phyloP scores from a whole-genome alignment of 1,284 basidiomycete genomes.

The Fomitopsis betulina region DNA sequence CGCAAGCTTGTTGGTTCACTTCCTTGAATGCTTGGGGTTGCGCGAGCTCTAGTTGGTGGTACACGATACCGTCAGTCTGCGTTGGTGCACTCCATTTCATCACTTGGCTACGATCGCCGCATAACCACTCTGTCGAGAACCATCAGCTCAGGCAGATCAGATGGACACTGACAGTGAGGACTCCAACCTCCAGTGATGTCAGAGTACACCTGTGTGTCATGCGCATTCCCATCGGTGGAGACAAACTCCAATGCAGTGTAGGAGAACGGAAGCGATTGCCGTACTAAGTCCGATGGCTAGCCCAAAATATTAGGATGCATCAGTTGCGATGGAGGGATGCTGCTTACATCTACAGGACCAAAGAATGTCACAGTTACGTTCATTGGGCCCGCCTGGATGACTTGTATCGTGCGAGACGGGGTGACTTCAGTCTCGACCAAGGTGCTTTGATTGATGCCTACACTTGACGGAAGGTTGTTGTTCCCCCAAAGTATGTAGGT shows the following conservation, averaged over 20 bases:
- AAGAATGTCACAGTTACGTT: conserved; percentile 1
- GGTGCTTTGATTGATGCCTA: not conserved
- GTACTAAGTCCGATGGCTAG: conserved; percentile 28
- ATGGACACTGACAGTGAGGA: not conserved
- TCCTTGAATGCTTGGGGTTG: not conserved
- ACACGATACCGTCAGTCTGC: not conserved
- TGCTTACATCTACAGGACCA: not conserved
- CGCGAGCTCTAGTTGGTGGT: not conserved
- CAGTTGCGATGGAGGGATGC: not conserved
- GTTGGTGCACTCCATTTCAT: not conserved
- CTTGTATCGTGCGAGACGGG: not conserved
- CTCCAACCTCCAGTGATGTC: conserved; percentile 22
- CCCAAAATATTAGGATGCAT: not conserved
- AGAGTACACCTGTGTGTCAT: conserved; percentile 30
- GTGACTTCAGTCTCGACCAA: not conserved
- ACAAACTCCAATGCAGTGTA: conserved; percentile 27
- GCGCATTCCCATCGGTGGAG: conserved; percentile 26
- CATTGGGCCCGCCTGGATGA: not conserved
- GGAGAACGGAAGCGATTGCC: conserved; percentile 30
- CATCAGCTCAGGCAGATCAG: not conserved
- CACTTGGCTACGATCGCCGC: not conserved
- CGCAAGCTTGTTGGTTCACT: not conserved
- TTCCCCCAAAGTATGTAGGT: not conserved
- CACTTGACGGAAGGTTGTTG: not conserved
- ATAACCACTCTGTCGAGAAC: not conserved